Percentiles rank a stretch among this genome's conserved stretches.
These are phyloP conservation scores for Terfezia boudieri DNA, from an alignment of 495 filamentous ascomycete species.

Conservation along the genomic window DNA sequence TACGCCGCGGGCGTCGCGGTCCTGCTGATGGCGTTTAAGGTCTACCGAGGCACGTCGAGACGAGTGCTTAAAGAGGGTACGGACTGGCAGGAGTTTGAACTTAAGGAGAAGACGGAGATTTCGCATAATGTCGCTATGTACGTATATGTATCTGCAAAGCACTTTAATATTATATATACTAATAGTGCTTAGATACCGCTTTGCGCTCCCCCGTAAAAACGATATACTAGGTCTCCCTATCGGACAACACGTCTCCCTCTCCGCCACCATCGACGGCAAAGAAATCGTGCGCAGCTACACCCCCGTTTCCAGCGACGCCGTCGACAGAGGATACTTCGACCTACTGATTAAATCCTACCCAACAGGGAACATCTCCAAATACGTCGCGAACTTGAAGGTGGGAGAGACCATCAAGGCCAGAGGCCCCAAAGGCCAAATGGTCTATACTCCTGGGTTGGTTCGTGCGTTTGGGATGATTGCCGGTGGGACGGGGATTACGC, in stretches of 20 bases:
- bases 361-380: constrained; percentile 82
- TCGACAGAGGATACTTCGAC: constrained; percentile 54
- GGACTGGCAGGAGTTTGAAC: constrained; percentile 66
- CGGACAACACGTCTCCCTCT: constrained; percentile 94
- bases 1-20: constrained; percentile 45
- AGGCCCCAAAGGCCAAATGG: constrained; percentile 91
- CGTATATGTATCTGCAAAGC: constrained; percentile 4
- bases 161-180: constrained; percentile 2
- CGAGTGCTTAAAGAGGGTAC: constrained; percentile 62
- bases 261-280: constrained; percentile 60
- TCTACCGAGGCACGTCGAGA: constrained; percentile 34
- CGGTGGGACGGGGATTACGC: constrained; percentile 92
- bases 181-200: constrained; percentile 47
- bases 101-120: constrained; percentile 75
- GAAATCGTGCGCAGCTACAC: constrained; percentile 93
- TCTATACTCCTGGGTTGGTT: constrained; percentile 87
- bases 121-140: constrained; percentile 95
- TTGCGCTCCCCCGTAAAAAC: constrained; percentile 49
- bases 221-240: constrained; percentile 89
- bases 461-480: constrained; percentile 93
- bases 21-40: constrained; percentile 39
- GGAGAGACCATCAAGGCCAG: constrained; percentile 73
- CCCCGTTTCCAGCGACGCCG: constrained; percentile 72
- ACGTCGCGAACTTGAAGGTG: constrained; percentile 59
- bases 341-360: constrained; percentile 95